phyloP scores from a whole-genome alignment of 805 yeast species.

The Saccharomyces mikatae region DNA sequence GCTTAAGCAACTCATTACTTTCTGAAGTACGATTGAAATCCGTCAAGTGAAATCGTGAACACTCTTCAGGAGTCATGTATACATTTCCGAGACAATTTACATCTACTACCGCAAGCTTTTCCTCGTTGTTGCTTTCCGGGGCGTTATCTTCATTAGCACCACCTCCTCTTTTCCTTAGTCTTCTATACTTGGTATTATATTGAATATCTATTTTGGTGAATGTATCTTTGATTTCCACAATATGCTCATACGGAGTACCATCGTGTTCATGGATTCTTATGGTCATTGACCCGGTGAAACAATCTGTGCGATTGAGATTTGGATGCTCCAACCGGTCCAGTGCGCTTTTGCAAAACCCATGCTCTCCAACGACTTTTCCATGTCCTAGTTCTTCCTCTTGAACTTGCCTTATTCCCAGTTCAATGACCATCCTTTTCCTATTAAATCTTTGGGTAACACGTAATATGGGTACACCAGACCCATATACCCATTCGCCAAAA shows the following conservation, averaged over 20 bases:
- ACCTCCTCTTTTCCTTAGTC: conserved; percentile 54
- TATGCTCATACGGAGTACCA: conserved; percentile 97
- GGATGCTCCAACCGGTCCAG: conserved; percentile 19
- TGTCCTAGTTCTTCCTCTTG: conserved; percentile 53
- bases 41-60: conserved; percentile 60
- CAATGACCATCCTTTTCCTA: conserved; percentile 87
- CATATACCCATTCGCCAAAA: conserved; percentile 89
- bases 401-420: conserved; percentile 87
- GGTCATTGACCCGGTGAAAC: conserved; percentile 91
- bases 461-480: conserved; percentile 83
- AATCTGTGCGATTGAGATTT: conserved; percentile 21
- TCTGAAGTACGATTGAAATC: conserved; percentile 53
- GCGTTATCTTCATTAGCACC: conserved; percentile 1
- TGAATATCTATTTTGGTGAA: conserved; percentile 86
- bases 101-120: conserved; percentile 11
- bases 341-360: conserved; percentile 25
- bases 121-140: conserved; percentile 28
- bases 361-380: conserved; percentile 19
- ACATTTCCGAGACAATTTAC: conserved; percentile 57
- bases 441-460: conserved; percentile 87
- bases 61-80: conserved; percentile 50
- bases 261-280: conserved; percentile 95
- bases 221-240: conserved; percentile 80
- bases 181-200: conserved; percentile 86
- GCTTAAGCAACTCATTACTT: conserved; percentile 25